A percentile compares a stretch with the other conserved stretches of the same genome.
These are phyloP conservation scores for Pythium apleroticum DNA, from an alignment of 352 stramenopile species.

Conservation along the genomic window DNA sequence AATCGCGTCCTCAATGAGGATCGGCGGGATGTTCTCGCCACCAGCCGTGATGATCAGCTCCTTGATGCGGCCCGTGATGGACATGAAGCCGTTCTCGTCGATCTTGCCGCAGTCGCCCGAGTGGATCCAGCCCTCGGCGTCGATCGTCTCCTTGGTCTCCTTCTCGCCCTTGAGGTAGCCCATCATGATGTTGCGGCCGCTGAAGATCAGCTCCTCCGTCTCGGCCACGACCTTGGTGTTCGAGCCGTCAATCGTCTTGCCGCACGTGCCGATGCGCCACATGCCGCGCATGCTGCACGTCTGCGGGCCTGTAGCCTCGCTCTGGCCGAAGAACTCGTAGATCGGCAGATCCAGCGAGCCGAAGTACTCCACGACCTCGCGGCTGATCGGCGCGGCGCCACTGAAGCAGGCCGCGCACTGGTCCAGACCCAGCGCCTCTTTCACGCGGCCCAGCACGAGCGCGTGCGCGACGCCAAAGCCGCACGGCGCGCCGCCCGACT, in stretches of 20 bases:
- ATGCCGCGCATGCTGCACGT: constrained; percentile 68
- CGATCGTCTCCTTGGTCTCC: constrained; percentile 88
- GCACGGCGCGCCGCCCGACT: constrained; percentile 83
- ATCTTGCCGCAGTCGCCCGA: constrained; percentile 92
- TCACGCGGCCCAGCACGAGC: constrained; percentile 86
- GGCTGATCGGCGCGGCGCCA: constrained; percentile 90
- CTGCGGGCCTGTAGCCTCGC: constrained; percentile 87
- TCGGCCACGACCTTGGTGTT: constrained; percentile 54
- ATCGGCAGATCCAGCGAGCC: constrained; percentile 93
- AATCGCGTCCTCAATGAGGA: constrained; percentile 90
- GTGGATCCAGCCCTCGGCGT: constrained; percentile 92
- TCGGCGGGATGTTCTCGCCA: constrained; percentile 94
- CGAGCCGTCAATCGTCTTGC: constrained; percentile 70
- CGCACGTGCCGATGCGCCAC: constrained; percentile 90
- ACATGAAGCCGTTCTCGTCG: constrained; percentile 92
- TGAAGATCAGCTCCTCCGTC: constrained; percentile 77
- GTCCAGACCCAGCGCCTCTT: constrained; percentile 90
- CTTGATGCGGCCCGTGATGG: constrained; percentile 96
- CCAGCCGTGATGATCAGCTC: constrained; percentile 95
- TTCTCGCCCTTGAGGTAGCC: constrained; percentile 83
- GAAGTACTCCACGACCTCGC: constrained; percentile 95
- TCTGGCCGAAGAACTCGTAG: constrained; percentile 94
- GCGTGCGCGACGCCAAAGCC: constrained; percentile 89
- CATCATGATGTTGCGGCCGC: constrained; percentile 89
- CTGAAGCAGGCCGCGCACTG: constrained; percentile 75